A percentile compares a stretch with the other conserved stretches of the same genome.
phyloP scores from a whole-genome alignment of 2,329 filamentous ascomycete species.

The Camptophora hylomeconis region DNA sequence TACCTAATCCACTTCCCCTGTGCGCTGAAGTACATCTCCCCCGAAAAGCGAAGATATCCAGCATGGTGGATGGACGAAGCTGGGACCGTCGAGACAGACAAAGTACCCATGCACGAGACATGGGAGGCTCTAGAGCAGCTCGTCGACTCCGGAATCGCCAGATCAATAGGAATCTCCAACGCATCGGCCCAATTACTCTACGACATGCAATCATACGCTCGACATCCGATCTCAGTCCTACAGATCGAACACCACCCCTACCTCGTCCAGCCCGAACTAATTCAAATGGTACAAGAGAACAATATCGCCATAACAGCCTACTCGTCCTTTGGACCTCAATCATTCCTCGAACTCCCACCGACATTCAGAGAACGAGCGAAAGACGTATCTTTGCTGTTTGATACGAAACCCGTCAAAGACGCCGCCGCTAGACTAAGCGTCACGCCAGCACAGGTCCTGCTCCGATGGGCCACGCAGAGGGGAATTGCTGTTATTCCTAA shows the following conservation, averaged over 20 bases:
- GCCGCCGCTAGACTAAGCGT: conserved; percentile 59
- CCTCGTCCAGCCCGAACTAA: conserved; percentile 60
- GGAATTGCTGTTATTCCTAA: conserved; percentile 74
- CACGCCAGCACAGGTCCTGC: conserved; percentile 65
- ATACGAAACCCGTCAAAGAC: conserved; percentile 50
- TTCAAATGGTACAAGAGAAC: conserved; percentile 56
- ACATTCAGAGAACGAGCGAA: conserved; percentile 49
- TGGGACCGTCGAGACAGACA: conserved; percentile 48
- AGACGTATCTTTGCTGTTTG: conserved; percentile 54
- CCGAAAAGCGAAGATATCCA: conserved; percentile 63
- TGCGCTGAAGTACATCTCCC: conserved; percentile 74
- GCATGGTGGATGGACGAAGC: conserved; percentile 55
- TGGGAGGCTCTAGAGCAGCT: conserved; percentile 70
- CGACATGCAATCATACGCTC: conserved; percentile 66
- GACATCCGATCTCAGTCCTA: conserved; percentile 59
- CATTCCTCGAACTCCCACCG: conserved; percentile 55
- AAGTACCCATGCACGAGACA: conserved; percentile 65
- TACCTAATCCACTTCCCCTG: conserved; percentile 86
- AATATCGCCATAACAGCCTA: conserved; percentile 69
- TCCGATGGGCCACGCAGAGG: conserved; percentile 79
- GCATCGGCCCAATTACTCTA: conserved; percentile 67
- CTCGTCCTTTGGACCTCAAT: conserved; percentile 68
- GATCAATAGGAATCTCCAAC: conserved; percentile 70
- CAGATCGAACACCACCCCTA: conserved; percentile 90
- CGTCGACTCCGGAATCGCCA: conserved; percentile 54